Base-by-base conservation (phyloP, 768 basidiomycete genomes). In the Pholiota molesta region DNA sequence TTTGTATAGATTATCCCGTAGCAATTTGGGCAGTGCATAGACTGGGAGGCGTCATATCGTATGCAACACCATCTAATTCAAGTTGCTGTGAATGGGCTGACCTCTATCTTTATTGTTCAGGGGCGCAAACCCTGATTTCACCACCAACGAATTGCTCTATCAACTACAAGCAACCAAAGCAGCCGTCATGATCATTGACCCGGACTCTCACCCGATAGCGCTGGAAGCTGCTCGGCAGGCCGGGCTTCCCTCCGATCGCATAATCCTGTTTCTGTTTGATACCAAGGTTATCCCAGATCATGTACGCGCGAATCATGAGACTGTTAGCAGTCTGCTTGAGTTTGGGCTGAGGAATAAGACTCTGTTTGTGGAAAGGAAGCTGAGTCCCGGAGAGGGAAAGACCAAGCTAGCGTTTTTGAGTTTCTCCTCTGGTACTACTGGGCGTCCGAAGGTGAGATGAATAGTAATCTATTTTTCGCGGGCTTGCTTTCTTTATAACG, bases 361-460 rank as follows among this genome's bases (percentile, higher is more conserved):
- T 1, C 57, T 69, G 10, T 89, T 83, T 62, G 73, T 72, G 6
- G 89, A 91, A 69, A 77, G 81, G 29, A 78, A 65, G 37, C 72
- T 92, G 44, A 70, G 62, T 3, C 78, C 79, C 0, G 87, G 87
- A 1, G 90, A 92, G 73, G 89, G 77, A 17, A 89, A 79, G 72
- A 87, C 81, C 11, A 92, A 89, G 69, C 69, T 91, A 14, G 90
- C 91, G 0, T 85, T 91, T 62, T 73, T 91, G 28, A 86, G 81
- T 68, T 91, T 91, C 69, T 91, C 89, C 0, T 90, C 89, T 21
- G 83, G 83, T 60, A 92, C 90, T 0, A 92, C 91, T 2, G 90
- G 91, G 0, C 83, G 77, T 62, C 90, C 91, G 0, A 90, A 92
- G 83, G 87, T 86, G 5, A 37, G 16, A 49, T 49, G 26, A 29